phyloP scores from a whole-genome alignment of 331 rosid species.

The Saraca asoca region DNA sequence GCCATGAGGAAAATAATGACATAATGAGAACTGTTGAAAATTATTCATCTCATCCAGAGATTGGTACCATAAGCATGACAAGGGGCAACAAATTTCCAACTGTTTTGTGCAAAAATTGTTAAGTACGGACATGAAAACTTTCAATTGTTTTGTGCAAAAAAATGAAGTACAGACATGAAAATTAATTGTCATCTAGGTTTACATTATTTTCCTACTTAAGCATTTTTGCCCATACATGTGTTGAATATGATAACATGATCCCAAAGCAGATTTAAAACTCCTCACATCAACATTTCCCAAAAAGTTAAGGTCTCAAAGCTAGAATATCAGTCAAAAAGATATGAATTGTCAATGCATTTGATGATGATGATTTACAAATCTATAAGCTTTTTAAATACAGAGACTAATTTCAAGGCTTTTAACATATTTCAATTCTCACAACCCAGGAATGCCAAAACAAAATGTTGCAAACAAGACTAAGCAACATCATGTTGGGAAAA shows the following conservation, averaged over 20 bases:
- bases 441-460: neutral
- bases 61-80: slow-evolving; percentile 15
- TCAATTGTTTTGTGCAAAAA: neutral
- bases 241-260: slow-evolving; percentile 1
- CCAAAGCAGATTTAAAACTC: slow-evolving; percentile 6
- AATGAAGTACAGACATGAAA: neutral
- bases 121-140: neutral
- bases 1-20: slow-evolving; percentile 2
- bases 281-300: neutral
- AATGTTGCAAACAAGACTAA: slow-evolving; percentile 12
- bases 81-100: neutral
- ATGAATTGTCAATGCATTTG: slow-evolving; percentile 10
- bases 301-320: slow-evolving; percentile 4
- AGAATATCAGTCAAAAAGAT: neutral
- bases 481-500: neutral
- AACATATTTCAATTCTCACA: no score
- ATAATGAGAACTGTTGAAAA: neutral
- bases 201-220: slow-evolving; percentile 9
- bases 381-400: neutral
- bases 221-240: slow-evolving; percentile 9
- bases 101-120: neutral
- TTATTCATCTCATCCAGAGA: slow-evolving; percentile 2
- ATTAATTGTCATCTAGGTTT: neutral
- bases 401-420: no score
- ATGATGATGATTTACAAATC: slow-evolving; percentile 4